Percentiles rank a stretch among this genome's conserved stretches.
These are phyloP conservation scores for Cnidoscolus chayamansa DNA, from an alignment of 441 rosid genomes.

Conservation along the genomic window DNA sequence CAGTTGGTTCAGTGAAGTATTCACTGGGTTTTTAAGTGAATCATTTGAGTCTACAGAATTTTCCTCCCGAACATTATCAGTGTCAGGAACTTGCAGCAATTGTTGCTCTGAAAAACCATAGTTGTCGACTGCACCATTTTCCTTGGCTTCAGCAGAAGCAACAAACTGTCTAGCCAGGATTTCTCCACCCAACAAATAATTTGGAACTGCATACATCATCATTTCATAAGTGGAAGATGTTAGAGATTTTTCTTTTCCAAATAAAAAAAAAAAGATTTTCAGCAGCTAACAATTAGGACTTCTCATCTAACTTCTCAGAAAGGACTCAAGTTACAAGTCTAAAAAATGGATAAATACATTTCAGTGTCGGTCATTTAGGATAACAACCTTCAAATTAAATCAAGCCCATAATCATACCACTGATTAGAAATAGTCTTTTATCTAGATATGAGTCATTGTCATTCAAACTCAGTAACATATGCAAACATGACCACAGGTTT, in stretches of 20 bases:
- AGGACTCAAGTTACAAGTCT: background rate
- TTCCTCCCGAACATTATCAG: conserved; percentile 38
- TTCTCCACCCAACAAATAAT: conserved; percentile 50
- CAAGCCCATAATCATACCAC: background rate
- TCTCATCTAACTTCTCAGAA: background rate
- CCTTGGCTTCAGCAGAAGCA: conserved; percentile 36
- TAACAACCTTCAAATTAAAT: background rate
- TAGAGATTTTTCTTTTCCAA: too few species aligned
- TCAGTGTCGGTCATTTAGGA: background rate
- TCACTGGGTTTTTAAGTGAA: conserved; percentile 28
- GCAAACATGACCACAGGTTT: background rate
- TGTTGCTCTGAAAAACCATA: conserved; percentile 42
- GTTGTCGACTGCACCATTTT: conserved; percentile 45
- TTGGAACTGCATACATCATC: conserved; percentile 40
- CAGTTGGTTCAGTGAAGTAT: conserved; percentile 35
- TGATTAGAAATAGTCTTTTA: background rate
- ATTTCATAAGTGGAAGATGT: conserved; percentile 2
- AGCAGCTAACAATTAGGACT: too few species aligned
- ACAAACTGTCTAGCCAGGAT: conserved; percentile 40
- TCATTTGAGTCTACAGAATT: conserved; percentile 33
- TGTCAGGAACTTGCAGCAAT: conserved; percentile 36
- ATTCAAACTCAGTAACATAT: background rate
- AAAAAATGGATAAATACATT: background rate
- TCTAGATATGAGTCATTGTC: background rate
- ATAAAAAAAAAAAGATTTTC: too few species aligned